Evolutionary conservation across 495 filamentous ascomycete genomes (phyloP), one percentile per base, ranked within the genome.

Genomic region (Aspergillus taichungensis): DNA sequence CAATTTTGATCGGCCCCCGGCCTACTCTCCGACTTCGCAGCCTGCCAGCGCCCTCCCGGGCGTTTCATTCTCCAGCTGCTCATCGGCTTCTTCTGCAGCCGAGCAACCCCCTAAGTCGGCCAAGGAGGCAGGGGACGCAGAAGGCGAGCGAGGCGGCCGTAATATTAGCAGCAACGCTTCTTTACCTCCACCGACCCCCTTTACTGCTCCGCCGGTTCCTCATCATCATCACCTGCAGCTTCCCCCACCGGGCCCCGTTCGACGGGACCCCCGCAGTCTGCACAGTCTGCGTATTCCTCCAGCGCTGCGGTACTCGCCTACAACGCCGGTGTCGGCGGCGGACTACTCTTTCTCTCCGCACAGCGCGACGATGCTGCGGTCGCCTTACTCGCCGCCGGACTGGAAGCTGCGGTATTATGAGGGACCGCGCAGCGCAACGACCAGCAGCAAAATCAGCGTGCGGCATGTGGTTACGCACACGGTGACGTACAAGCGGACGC

Each of bases 381-480:
- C 68, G 10, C 68, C 73, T 41, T 66, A 68, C 44, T 61, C 67
- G 1, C 59, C 68, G 1, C 48, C 61, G 0, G 62, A 66, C 45
- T 72, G 68, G 68, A 66, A 59, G 24, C 6, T 60, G 42, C 63
- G 68, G 30, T 65, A 73, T 46, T 43, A 55, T 13, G 59, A 70
- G 32, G 38, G 53, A 10, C 57, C 70, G 5, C 45, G 61, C 37
- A 65, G 54, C 46, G 55, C 66, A 13, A 36, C 43, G 43, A 40
- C 53, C 45, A 47, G 45, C 7, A 38, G 46, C 6, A 62, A 59
- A 1, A 63, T 75, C 39, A 75, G 69, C 41, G 70, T 76, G 9
- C 55, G 62, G 29, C 69, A 74, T 50, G 66, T 76, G 11, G 67
- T 76, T 9, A 76, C 73, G 0, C 60, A 68, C 11, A 76, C 73